Conservation (phyloP, 83 land plant genomes). For the Larix sibirica region DNA sequence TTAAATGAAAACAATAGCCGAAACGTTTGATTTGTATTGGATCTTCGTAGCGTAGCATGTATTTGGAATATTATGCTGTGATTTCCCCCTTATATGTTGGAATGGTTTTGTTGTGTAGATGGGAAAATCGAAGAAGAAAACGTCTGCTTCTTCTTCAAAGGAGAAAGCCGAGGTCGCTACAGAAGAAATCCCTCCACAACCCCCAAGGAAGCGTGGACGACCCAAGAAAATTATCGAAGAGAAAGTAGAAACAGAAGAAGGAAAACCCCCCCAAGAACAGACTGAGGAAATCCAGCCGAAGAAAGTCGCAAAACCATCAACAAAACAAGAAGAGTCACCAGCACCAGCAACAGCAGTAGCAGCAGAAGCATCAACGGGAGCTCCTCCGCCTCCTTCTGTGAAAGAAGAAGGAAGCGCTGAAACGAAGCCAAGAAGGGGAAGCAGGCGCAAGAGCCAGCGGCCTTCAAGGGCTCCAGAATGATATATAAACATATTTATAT, state of each 20-base stretch:
- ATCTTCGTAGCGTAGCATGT: no score
- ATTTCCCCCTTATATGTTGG: no score
- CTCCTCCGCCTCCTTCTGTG: background rate
- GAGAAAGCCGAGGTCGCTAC: no score
- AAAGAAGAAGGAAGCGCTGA: background rate
- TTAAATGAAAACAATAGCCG: no score
- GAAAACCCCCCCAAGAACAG: background rate
- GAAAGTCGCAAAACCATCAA: background rate
- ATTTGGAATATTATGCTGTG: no score
- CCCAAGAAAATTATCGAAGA: slow-evolving; percentile 5
- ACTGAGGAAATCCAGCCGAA: background rate
- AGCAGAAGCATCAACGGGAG: no score
- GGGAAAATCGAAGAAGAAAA: slow-evolving; percentile 3
- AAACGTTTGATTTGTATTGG: no score
- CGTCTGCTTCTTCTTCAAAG: background rate
- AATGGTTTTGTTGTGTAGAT: background rate
- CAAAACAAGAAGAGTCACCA: background rate
- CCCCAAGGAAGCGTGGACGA: background rate
- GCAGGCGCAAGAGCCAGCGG: background rate
- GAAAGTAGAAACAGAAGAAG: background rate
- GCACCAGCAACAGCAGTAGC: background rate
- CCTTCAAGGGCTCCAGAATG: background rate
- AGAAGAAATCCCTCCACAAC: background rate
- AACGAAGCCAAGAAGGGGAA: background rate
- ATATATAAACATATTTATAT: background rate